These are phyloP conservation scores for Butyriboletus loyo DNA, from an alignment of 768 basidiomycete genomes.

Conservation along the genomic window DNA sequence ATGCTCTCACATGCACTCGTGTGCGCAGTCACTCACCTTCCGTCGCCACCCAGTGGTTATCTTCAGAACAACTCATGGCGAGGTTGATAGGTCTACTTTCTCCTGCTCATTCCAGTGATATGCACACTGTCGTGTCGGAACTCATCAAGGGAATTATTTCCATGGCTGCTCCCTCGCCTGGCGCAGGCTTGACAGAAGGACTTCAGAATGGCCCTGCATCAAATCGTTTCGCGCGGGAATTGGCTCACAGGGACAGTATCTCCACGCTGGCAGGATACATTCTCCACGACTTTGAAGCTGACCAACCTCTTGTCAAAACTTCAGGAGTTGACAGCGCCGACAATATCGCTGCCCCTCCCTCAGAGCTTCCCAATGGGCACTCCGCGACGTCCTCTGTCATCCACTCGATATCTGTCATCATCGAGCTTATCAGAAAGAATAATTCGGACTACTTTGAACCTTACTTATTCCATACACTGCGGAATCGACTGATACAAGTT, in stretches of 20 bases:
- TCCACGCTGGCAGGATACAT: slow-evolving; percentile 71
- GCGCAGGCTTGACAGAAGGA: slow-evolving; percentile 66
- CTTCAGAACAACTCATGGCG: slow-evolving; percentile 76
- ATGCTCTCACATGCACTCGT: slow-evolving; percentile 41
- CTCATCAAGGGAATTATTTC: slow-evolving; percentile 93
- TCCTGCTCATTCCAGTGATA: slow-evolving; percentile 66
- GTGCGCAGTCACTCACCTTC: slow-evolving; percentile 27
- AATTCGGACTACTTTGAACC: slow-evolving; percentile 99
- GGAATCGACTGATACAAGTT: slow-evolving; percentile 84
- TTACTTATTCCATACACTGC: slow-evolving; percentile 90
- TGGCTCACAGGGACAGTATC: slow-evolving; percentile 74
- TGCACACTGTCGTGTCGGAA: slow-evolving; percentile 85
- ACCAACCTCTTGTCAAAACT: slow-evolving; percentile 18
- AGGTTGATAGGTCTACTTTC: slow-evolving; percentile 81
- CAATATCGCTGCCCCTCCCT: not conserved
- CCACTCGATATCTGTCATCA: slow-evolving; percentile 82
- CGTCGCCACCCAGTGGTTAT: slow-evolving; percentile 71
- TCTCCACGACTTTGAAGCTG: slow-evolving; percentile 55
- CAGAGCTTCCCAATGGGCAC: slow-evolving; percentile 40
- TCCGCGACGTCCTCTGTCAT: slow-evolving; percentile 75
- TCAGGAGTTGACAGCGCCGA: slow-evolving; percentile 13
- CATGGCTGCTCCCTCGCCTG: slow-evolving; percentile 86
- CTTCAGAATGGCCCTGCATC: slow-evolving; percentile 70
- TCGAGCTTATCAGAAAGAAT: slow-evolving; percentile 94
- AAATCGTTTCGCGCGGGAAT: slow-evolving; percentile 85